Base-by-base conservation (phyloP, 257 asterid species). In the Ilex aquifolium region DNA sequence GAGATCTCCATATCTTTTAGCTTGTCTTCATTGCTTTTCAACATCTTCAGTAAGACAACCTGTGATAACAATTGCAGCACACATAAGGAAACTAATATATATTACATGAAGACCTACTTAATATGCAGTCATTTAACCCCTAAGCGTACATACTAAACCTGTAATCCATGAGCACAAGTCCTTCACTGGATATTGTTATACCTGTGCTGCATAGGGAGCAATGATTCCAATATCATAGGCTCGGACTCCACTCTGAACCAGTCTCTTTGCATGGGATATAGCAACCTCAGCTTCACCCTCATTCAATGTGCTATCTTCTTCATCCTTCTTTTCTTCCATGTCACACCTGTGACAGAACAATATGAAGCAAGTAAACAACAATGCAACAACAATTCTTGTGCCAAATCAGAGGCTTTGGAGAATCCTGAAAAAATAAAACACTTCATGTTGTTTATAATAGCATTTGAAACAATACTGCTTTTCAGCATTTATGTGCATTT, bases 251-350 rank as follows among this genome's bases (percentile, higher is more conserved):
- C 88, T 82, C 32, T 85, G 84, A 65, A 91, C 90, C 13, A 91
- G 93, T 80, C 91, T 85, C 80, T 65, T 88, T 31, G 97, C 95
- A 74, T 92, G 99, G 74, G 88, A 88, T 62, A 92, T 76, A 71
- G 97, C 85, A 49, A 92, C 94, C 63, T 80, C 82, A 65, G 96
- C 97, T 75, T 92, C 99, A 49, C 99, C 99, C 77, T 89, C 96
- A 59, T 89, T 92, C 71, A 92, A 58, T 32, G 96, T 85, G 75
- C 97, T 92, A 65, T 87, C 94, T 82, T 87, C 96, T 80, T 89
- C 96, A 67, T 92, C 96, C 77, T 89, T 92, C 84, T 87, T 92
- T 81, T 92, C 99, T 69, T 92, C 98, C 95, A 92, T 87, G 73
- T 88, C 98, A 80, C 97, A 92, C 49, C 98, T 92, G 86, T 16